Base-by-base conservation (phyloP, 257 asterid species). In the Craterostigma plantagineum region DNA sequence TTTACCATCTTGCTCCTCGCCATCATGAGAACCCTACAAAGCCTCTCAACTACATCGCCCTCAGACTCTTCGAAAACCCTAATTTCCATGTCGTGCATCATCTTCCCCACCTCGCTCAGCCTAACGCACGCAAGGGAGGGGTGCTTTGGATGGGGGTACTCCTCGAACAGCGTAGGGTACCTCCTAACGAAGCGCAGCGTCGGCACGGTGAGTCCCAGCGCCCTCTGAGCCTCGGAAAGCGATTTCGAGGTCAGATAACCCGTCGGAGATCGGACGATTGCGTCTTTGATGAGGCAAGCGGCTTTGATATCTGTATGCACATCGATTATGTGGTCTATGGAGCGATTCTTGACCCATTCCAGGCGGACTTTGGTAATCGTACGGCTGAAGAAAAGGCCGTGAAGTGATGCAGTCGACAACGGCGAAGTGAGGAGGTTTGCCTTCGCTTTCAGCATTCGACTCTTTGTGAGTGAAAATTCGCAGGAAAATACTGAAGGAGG, bases 331-430 rank as follows among this genome's bases (percentile, higher is more conserved):
- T 82, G 98, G 54, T 87, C 98, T 9, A 87, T 13, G 0, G 82
- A 68, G 0, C 98, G 80, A 30, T 79, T 87, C 49, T 79, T 87
- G 34, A 76, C 93, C 93, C 98, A 87, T 74, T 87, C 82, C 27
- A 87, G 45, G n/a, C 93, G 82, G 9, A 87, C 93, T 63, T 72
- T 79, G 7, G 70, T 67, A 10, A 82, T 68, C 14, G 58, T 56
- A 42, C 95, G 66, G 51, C 48, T 16, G 3, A 71, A 90, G 0
- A 56, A 67, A 23, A 69, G 65, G 46, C 37, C n/a, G n/a, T n/a
- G n/a, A n/a, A n/a, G n/a, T n/a, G n/a, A n/a, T n/a, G n/a, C n/a
- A n/a, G n/a, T n/a, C n/a, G n/a, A n/a, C n/a, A n/a, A n/a, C n/a
- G n/a, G n/a, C n/a, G n/a, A n/a, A n/a, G n/a, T n/a, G n/a, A n/a